These are phyloP conservation scores for Selaginella moellendorffii DNA, from an alignment of 75 land plant species.

Conservation along the genomic window DNA sequence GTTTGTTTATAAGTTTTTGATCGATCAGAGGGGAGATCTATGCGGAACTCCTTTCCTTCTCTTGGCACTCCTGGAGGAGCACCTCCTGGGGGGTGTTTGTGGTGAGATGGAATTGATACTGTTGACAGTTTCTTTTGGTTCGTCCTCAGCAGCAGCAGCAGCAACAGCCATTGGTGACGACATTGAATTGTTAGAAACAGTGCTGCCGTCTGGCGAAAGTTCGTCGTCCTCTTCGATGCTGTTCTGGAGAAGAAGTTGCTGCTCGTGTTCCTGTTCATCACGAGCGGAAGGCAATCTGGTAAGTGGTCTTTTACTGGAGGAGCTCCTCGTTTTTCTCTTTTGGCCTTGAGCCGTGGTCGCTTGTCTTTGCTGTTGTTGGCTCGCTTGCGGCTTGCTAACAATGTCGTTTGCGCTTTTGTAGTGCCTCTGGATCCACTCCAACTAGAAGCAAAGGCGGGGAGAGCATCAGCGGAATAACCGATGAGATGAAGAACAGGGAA, in stretches of 20 bases:
- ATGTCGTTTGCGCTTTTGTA: neutral
- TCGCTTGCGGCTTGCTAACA: neutral
- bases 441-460: neutral
- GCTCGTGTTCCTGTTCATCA: neutral
- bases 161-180: neutral
- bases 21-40: constrained; percentile 2
- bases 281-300: neutral
- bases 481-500: neutral
- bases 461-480: neutral
- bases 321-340: neutral
- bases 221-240: neutral
- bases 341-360: neutral
- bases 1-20: neutral
- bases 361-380: neutral
- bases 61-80: neutral
- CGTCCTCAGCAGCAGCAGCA: neutral
- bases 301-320: neutral
- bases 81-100: neutral
- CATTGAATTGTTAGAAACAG: neutral
- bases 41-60: constrained; percentile 6
- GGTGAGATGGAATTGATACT: neutral
- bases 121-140: neutral
- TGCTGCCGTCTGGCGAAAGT: neutral
- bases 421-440: neutral
- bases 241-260: neutral